Evolutionary conservation across 768 basidiomycete species (phyloP).

Genomic region (Paxillus rubicundulus): DNA sequence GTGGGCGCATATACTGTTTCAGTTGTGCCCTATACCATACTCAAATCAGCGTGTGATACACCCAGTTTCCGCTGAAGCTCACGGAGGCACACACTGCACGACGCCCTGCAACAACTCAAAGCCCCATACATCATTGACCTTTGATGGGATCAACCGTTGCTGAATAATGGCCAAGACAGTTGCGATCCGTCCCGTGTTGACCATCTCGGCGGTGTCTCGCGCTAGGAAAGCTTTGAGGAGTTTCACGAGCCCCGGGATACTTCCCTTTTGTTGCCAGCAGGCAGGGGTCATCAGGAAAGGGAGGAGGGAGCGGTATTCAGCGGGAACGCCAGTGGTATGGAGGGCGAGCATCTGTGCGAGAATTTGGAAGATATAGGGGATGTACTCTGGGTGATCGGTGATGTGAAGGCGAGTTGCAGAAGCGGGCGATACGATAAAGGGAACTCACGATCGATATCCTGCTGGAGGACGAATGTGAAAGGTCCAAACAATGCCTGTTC

Average conservation of each 20-base stretch:
- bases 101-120: constrained; percentile 85
- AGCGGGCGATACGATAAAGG: neutral
- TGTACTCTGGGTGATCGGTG: constrained; percentile 63
- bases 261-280: constrained; percentile 92
- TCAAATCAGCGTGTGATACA: neutral
- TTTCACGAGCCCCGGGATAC: constrained; percentile 89
- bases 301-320: constrained; percentile 74
- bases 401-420: neutral
- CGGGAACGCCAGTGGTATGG: constrained; percentile 63
- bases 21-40: constrained; percentile 50
- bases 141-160: constrained; percentile 85
- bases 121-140: constrained; percentile 86
- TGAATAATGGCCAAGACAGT: constrained; percentile 85
- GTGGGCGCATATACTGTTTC: constrained; percentile 68
- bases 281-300: constrained; percentile 81
- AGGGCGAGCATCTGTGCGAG: constrained; percentile 93
- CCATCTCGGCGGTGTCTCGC: constrained; percentile 67
- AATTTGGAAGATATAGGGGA: constrained; percentile 96
- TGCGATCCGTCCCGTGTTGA: constrained; percentile 66
- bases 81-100: constrained; percentile 73
- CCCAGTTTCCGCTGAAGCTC: constrained; percentile 32
- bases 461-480: constrained; percentile 82
- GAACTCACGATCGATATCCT: constrained; percentile 85
- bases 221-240: constrained; percentile 81
- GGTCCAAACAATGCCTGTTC: constrained; percentile 82